Evolutionary conservation across 768 basidiomycete genomes (phyloP), one percentile per base, ranked within the genome.

Genomic region (Glaciozyma martinii): DNA sequence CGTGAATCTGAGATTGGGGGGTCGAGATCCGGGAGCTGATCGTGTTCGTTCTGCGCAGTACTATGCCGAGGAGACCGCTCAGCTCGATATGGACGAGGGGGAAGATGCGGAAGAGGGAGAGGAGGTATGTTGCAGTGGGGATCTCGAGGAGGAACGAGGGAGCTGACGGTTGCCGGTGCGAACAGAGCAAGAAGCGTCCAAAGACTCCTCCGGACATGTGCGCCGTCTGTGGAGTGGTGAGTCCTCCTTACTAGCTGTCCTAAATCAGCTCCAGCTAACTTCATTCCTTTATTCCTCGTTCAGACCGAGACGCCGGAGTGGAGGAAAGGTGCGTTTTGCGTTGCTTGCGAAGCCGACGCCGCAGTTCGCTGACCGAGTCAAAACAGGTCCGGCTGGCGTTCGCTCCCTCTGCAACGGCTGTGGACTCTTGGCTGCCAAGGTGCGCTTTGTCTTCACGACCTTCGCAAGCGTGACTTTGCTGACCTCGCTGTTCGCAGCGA

Each of bases 321-420:
- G 68, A n/a, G 67, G 19, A 40, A 40, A 40, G 49, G 49, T 50
- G 49, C 23, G 49, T 50, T 25, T 25, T 15, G n/a, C 21, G 5
- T 2, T 10, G n/a, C 49, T 8, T 25, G 23, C n/a, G 13, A n/a
- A 27, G n/a, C 12, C 10, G 25, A 9, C 43, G 32, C 13, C 60
- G 44, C 29, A n/a, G 53, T 15, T 44, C 29, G 10, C 27, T n/a
- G 27, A 49, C 8, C 23, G 21, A 19, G 23, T 18, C 6, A 6
- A 49, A n/a, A 25, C 32, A 55, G 63, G 68, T 1, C 68, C 68
- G 0, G 68, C 65, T 1, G 68, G 68, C 1, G 40, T 21, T 1
- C 54, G 68, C 27, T 49, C 52, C 1, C 65, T 69, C 8, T 69
- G 68, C 64, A 69, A 69, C 30, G 59, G 54, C 0, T 65, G 64